Base-by-base conservation (phyloP, 2,329 filamentous ascomycete species). In the Trichophyton rubrum region DNA sequence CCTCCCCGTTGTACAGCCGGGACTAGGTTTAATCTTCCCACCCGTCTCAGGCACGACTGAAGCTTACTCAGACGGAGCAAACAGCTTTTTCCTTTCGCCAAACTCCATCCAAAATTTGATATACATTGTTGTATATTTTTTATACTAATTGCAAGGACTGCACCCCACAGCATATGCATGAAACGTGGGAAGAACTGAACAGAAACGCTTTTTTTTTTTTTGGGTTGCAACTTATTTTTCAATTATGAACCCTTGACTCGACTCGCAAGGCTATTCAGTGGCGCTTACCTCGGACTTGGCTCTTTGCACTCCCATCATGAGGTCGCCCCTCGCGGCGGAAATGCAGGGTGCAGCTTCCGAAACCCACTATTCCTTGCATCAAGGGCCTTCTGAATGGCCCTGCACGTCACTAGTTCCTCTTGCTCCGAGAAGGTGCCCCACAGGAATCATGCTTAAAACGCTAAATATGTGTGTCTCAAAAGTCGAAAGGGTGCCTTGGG, bases 221-320 rank as follows among this genome's bases (percentile, higher is more conserved):
- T n/a, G 3, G 1, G 3, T 24, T 20, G 8, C 3, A 4, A 47
- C 1, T 47, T 47, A 20, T 22, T 20, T 47, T 20, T 11, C 33
- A 40, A 20, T 27, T 33, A 4, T 2, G 51, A 33, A 38, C 15
- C 49, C 22, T 53, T 17, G 49, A 15, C 27, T 22, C 33, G 33
- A 57, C 55, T 57, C 9, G 55, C 55, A 57, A 57, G 55, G 55
- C 55, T 40, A 40, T 33, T 8, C 20, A 15, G 33, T 57, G 55
- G 55, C 55, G 55, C 55, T 40, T 57, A 57, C 33, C 55, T 57
- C 55, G 55, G 55, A 57, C 55, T 57, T 57, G 55, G 55, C 55
- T 53, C 17, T 33, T 24, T 30, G 33, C 33, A 13, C 27, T 33
- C 22, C 17, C 49, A 9, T 55, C 51, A 55, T 55, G 51, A 55